Percentiles rank a stretch among this genome's conserved stretches.
phyloP scores from a whole-genome alignment of 306 rosid species.

The Myrica gale region DNA sequence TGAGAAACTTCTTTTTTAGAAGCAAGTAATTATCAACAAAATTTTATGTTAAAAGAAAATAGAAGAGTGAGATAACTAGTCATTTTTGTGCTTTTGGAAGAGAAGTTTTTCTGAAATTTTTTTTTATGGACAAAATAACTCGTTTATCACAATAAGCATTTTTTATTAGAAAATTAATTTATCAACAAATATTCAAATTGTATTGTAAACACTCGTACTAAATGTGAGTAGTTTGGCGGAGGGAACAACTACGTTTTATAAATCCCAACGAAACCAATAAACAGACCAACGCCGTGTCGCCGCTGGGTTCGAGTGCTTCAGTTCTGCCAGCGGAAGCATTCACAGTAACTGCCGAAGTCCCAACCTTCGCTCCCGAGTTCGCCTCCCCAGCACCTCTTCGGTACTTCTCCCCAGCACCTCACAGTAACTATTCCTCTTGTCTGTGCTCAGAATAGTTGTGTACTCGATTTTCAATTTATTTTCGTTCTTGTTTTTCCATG shows the following conservation, averaged over 20 bases:
- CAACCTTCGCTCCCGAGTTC: neutral
- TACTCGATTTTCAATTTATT: neutral
- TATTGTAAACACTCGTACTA: too few relatives aligned
- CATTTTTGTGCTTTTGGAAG: too few relatives aligned
- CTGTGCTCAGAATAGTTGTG: neutral
- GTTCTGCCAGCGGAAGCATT: neutral
- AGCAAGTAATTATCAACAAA: too few relatives aligned
- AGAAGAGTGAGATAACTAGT: too few relatives aligned
- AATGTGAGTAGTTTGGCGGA: neutral
- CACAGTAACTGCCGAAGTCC: neutral
- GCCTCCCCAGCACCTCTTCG: neutral
- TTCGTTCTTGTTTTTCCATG: neutral
- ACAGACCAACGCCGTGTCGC: neutral
- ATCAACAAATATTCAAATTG: too few relatives aligned
- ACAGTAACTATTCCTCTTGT: neutral
- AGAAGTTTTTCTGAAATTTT: too few relatives aligned
- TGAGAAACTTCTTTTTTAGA: too few relatives aligned
- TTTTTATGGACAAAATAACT: too few relatives aligned
- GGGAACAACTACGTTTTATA: neutral
- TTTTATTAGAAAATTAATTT: too few relatives aligned
- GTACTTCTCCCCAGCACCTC: neutral
- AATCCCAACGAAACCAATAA: neutral
- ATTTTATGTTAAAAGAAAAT: too few relatives aligned
- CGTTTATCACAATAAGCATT: too few relatives aligned
- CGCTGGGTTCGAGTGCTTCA: neutral